These are phyloP conservation scores for Candida maris DNA, from an alignment of 805 yeast genomes.

Conservation along the genomic window DNA sequence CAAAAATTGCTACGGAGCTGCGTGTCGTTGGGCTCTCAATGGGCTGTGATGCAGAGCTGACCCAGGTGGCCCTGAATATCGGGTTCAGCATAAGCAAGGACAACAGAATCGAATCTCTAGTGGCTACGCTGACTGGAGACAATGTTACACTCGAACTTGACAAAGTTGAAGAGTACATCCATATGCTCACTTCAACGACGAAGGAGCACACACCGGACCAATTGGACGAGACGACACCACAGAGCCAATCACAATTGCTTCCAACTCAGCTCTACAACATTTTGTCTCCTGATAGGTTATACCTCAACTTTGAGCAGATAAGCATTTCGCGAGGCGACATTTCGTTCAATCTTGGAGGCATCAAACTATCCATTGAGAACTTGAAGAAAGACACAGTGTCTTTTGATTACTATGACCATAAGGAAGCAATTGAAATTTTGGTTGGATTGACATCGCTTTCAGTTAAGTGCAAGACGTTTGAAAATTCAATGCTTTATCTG, in stretches of 20 bases:
- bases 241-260: not conserved
- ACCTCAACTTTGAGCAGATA: conserved; percentile 9
- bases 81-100: not conserved
- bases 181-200: not conserved
- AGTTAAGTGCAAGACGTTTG: not conserved
- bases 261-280: conserved; percentile 1
- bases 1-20: not conserved
- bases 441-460: conserved; percentile 11
- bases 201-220: not conserved
- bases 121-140: conserved; percentile 3
- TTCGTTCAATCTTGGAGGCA: conserved; percentile 5
- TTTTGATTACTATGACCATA: conserved; percentile 1
- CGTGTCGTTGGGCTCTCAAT: not conserved
- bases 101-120: conserved; percentile 1
- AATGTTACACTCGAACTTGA: conserved; percentile 5
- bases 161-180: not conserved
- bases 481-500: conserved; percentile 8
- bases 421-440: conserved; percentile 10
- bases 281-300: conserved; percentile 3
- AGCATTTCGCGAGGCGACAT: conserved; percentile 2
- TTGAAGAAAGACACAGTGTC: conserved; percentile 4
- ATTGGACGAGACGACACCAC: not conserved
- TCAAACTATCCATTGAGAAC: conserved; percentile 9
- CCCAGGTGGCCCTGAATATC: conserved; percentile 1
- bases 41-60: not conserved